Percentiles rank a stretch among this genome's conserved stretches.
Evolutionary conservation across 2,329 filamentous ascomycete species (phyloP).

Genomic region (Alternaria infectoria): DNA sequence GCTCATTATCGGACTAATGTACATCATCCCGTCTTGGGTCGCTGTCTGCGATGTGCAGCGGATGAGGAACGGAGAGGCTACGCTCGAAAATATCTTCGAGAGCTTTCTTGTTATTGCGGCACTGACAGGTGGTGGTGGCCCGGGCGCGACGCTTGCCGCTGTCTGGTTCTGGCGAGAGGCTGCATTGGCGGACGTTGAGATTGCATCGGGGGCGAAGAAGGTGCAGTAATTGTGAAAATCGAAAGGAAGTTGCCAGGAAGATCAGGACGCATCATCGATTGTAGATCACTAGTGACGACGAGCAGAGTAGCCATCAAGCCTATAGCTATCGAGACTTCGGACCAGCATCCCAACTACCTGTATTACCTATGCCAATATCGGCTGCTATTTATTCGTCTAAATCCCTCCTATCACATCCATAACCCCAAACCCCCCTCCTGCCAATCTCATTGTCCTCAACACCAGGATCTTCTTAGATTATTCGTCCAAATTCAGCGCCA

Average conservation of each 20-base stretch:
- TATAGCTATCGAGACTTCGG: not conserved
- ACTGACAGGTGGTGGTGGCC: constrained; percentile 15
- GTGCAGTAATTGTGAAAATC: not conserved
- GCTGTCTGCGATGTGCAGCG: constrained; percentile 22
- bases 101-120: constrained; percentile 7
- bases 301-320: not conserved
- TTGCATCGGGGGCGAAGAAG: constrained; percentile 14
- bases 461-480: not conserved
- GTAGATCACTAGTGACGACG: not conserved
- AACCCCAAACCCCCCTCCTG: not conserved
- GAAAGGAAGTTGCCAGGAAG: not conserved
- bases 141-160: constrained; percentile 16
- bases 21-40: constrained; percentile 11
- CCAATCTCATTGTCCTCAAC: not conserved
- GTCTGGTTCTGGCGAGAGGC: constrained; percentile 26
- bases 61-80: constrained; percentile 11
- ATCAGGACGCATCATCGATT: not conserved
- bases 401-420: not conserved
- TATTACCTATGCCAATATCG: not conserved
- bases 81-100: constrained; percentile 12
- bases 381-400: not conserved
- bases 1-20: constrained; percentile 7
- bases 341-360: not conserved
- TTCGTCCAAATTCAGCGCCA: not conserved
- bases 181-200: constrained; percentile 19